Evolutionary conservation across 2,329 filamentous ascomycete genomes (phyloP), one percentile per base, ranked within the genome.

Genomic region (Knufia petricola): DNA sequence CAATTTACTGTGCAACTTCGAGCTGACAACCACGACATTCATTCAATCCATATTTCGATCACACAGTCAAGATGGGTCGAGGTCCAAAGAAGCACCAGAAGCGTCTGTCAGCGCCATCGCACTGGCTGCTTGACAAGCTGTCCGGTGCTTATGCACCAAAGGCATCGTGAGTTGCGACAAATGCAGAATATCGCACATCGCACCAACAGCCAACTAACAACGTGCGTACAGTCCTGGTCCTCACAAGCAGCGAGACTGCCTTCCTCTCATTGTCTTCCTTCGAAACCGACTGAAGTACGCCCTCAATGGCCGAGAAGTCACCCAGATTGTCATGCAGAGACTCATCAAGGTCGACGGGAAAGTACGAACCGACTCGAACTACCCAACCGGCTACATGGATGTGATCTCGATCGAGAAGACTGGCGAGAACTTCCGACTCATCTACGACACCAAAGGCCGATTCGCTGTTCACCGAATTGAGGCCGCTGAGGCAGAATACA

Each of bases 401-500:
- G 92, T 98, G 70, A 95, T 98, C 79, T 78, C 79, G 67, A 94
- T 98, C 71, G 92, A 98, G 76, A 98, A 98, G 87, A 98, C 92
- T 54, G 89, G 89, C 83, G 92, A 98, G 84, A 86, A 95, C 85
- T 98, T 98, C 87, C 90, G 92, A 64, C 87, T 98, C 64, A 78
- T 98, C 81, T 98, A 96, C 84, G 92, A 98, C 74, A 98, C 90
- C 84, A 98, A 98, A 85, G 92, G 92, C 66, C 90, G 92, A 72
- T 98, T 96, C 87, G 95, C 92, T 72, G 89, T 98, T 71, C 92
- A 98, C 87, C 87, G 92, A 69, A 96, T 98, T 77, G 90, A 94
- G 73, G 77, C 82, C 63, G 92, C 96, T 80, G 92, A 98, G 86
- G 89, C 90, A 65, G 84, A 92, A 79, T 98, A 95, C 87, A 98